phyloP scores from a whole-genome alignment of 2,329 filamentous ascomycete genomes.

The Berkeleyomyces rouxiae region DNA sequence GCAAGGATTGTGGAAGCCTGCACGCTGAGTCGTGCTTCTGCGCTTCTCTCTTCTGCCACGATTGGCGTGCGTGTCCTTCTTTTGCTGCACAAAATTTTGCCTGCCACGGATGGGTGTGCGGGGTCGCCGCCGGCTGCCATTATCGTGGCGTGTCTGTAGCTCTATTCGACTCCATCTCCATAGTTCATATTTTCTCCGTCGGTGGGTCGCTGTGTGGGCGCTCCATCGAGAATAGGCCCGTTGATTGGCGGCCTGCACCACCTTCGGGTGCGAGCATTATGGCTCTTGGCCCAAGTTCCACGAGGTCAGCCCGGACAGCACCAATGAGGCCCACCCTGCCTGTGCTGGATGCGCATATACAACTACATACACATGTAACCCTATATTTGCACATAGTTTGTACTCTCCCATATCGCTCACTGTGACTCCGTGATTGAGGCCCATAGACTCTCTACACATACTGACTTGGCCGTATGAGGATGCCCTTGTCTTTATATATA shows the following conservation, averaged over 20 bases:
- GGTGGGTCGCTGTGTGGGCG: not conserved
- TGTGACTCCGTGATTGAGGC: not conserved
- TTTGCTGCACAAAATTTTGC: not conserved
- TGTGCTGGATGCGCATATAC: not conserved
- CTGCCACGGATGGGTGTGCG: not conserved
- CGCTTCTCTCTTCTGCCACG: not conserved
- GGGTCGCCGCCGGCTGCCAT: not conserved
- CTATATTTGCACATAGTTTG: not conserved
- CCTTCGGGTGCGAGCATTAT: not conserved
- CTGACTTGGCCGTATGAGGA: not conserved
- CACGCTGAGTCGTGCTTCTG: not conserved
- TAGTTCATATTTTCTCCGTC: not conserved
- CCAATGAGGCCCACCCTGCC: constrained; percentile 4
- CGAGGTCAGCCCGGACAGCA: not conserved
- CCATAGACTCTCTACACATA: not conserved
- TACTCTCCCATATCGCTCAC: not conserved
- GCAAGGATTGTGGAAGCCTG: not conserved
- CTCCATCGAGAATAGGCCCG: not conserved
- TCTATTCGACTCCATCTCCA: not conserved
- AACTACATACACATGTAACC: not conserved
- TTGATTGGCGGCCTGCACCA: not conserved
- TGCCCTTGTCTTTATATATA: not conserved
- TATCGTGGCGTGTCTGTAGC: not conserved
- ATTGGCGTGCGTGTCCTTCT: not conserved
- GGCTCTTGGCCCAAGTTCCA: constrained; percentile 1